These are phyloP conservation scores for Capsicum pubescens DNA, from an alignment of 257 asterid genomes.

Conservation along the genomic window DNA sequence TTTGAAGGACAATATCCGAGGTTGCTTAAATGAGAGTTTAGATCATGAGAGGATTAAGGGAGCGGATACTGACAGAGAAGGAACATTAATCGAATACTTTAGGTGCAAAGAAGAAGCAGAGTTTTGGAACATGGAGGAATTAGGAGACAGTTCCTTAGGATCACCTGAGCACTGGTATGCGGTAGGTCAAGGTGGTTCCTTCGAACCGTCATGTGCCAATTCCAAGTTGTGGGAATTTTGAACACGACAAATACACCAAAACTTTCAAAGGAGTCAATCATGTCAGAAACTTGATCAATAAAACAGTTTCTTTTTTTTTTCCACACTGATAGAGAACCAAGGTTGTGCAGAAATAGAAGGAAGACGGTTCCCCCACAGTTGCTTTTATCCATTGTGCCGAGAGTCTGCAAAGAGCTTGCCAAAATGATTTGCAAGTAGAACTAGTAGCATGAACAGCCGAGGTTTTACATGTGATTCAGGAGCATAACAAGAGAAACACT, in stretches of 20 bases:
- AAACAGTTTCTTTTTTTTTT: neutral
- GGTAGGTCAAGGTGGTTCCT: conserved; percentile 40
- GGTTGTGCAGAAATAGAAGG: conserved; percentile 15
- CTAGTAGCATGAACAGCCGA: neutral
- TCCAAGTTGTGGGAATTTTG: conserved; percentile 64
- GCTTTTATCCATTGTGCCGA: neutral
- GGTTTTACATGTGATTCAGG: no score
- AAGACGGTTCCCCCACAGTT: neutral
- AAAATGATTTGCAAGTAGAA: neutral
- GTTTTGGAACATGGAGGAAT: conserved; percentile 37
- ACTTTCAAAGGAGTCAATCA: neutral
- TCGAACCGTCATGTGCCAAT: conserved; percentile 35
- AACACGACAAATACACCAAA: conserved; percentile 22
- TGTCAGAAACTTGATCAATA: neutral
- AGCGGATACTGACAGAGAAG: neutral
- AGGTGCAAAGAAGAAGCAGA: conserved; percentile 38
- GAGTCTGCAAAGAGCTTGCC: neutral
- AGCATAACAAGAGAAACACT: neutral
- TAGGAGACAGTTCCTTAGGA: conserved; percentile 39
- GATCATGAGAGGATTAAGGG: neutral
- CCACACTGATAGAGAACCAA: neutral
- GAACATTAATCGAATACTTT: neutral
- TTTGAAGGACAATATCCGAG: neutral
- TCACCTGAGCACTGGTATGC: conserved; percentile 52
- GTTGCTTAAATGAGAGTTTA: neutral